Percentiles rank a stretch among this genome's conserved stretches.
These are phyloP conservation scores for Xylona heveae DNA, from an alignment of 495 filamentous ascomycete species.

Conservation along the genomic window DNA sequence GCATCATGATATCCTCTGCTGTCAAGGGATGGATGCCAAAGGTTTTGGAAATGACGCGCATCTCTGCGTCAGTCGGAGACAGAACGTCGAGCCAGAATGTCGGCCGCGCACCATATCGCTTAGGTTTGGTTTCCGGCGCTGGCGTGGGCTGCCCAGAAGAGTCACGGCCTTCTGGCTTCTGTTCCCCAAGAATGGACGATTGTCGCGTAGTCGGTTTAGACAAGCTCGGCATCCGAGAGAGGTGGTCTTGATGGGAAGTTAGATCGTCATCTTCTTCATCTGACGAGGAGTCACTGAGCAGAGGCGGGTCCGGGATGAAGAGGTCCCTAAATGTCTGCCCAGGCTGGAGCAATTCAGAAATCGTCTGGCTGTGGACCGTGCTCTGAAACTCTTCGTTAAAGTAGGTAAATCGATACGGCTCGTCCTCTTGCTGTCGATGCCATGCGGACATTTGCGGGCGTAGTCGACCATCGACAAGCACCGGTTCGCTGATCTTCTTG, in stretches of 20 bases:
- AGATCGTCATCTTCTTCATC: constrained; percentile 40
- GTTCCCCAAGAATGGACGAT: constrained; percentile 10
- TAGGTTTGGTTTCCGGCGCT: constrained; percentile 25
- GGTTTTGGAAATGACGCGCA: constrained; percentile 75
- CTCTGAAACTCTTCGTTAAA: constrained; percentile 93
- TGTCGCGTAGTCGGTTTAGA: constrained; percentile 11
- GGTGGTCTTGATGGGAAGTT: too few relatives aligned
- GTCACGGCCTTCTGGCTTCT: constrained; percentile 8
- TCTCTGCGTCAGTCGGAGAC: constrained; percentile 76
- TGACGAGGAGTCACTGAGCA: constrained; percentile 30
- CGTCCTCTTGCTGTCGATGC: constrained; percentile 77
- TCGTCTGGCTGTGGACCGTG: constrained; percentile 87
- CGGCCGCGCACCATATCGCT: constrained; percentile 67
- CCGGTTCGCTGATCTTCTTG: constrained; percentile 83
- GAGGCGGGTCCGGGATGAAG: constrained; percentile 45
- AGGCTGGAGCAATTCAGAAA: constrained; percentile 74
- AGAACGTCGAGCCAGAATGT: constrained; percentile 92
- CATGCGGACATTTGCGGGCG: constrained; percentile 60
- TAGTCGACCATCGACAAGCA: constrained; percentile 71
- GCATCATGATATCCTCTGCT: constrained; percentile 88
- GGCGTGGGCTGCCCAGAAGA: constrained; percentile 11
- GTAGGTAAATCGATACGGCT: constrained; percentile 89
- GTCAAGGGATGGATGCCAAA: constrained; percentile 93
- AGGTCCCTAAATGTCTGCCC: constrained; percentile 67
- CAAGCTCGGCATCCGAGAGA: too few relatives aligned